phyloP scores from a whole-genome alignment of 164 flowering plant genomes.

The Saururus chinensis region DNA sequence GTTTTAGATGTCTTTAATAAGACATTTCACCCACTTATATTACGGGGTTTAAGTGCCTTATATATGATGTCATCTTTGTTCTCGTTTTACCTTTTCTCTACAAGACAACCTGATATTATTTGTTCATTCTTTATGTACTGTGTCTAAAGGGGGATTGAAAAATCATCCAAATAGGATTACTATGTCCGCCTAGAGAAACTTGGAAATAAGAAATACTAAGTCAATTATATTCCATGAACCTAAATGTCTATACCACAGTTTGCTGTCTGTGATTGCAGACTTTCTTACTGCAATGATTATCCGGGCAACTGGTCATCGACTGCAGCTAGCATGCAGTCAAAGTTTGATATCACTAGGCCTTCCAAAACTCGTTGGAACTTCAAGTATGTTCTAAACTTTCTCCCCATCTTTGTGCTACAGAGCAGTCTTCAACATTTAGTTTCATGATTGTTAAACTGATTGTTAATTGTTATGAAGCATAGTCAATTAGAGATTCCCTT shows the following conservation, averaged over 20 bases:
- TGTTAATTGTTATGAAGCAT: not conserved
- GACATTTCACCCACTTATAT: too few relatives aligned
- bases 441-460: not conserved
- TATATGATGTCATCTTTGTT: too few relatives aligned
- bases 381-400: constrained; percentile 30
- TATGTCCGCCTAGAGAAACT: not conserved
- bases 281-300: constrained; percentile 70
- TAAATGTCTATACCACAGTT: constrained; percentile 47
- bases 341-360: constrained; percentile 40
- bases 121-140: too few relatives aligned
- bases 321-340: constrained; percentile 34
- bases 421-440: not conserved
- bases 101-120: too few relatives aligned
- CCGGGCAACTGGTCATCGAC: constrained; percentile 53
- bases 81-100: too few relatives aligned
- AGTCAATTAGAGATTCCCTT: too few relatives aligned
- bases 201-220: not conserved
- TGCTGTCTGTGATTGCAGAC: constrained; percentile 86
- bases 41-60: too few relatives aligned
- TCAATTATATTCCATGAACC: not conserved
- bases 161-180: too few relatives aligned
- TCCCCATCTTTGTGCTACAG: not conserved
- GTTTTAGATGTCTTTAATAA: too few relatives aligned
- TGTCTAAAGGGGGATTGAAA: too few relatives aligned
- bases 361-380: constrained; percentile 16